phyloP scores from a whole-genome alignment of 371 early-diverging fungal species.

The Mycotypha africana region DNA sequence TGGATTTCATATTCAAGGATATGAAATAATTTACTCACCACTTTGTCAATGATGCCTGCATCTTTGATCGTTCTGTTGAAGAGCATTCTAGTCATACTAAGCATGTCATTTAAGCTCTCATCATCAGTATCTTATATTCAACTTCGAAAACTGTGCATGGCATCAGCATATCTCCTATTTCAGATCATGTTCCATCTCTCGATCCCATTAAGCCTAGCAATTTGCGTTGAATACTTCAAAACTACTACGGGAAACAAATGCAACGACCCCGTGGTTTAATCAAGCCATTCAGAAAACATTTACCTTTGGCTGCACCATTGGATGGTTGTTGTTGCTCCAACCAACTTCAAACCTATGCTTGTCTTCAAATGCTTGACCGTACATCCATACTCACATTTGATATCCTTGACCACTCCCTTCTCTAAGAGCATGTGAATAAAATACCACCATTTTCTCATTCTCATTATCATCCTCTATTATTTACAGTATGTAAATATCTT shows the following conservation, averaged over 20 bases:
- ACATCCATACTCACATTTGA: too few relatives aligned
- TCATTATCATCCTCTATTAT: too few relatives aligned
- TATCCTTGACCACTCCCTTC: too few relatives aligned
- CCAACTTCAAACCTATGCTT: too few relatives aligned
- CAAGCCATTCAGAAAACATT: conserved; percentile 19
- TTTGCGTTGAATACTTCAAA: background rate
- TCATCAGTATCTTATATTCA: conserved; percentile 5
- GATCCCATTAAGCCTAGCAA: conserved; percentile 7
- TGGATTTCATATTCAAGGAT: conserved; percentile 7
- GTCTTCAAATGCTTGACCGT: too few relatives aligned
- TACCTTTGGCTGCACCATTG: conserved; percentile 14
- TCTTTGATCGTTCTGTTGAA: background rate
- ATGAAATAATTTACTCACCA: background rate
- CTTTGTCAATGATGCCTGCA: conserved; percentile 13
- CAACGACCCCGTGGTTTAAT: conserved; percentile 13
- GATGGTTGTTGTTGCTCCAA: too few relatives aligned
- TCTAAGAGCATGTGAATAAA: too few relatives aligned
- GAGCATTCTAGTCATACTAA: conserved; percentile 8
- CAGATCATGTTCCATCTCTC: conserved; percentile 4
- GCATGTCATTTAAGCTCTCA: conserved; percentile 6
- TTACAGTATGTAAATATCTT: too few relatives aligned
- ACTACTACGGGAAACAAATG: conserved; percentile 6
- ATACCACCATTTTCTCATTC: too few relatives aligned
- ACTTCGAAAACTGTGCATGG: conserved; percentile 11
- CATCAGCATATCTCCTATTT: background rate